Base-by-base conservation (phyloP, 208 protist genomes). In the Willaertia magna region DNA sequence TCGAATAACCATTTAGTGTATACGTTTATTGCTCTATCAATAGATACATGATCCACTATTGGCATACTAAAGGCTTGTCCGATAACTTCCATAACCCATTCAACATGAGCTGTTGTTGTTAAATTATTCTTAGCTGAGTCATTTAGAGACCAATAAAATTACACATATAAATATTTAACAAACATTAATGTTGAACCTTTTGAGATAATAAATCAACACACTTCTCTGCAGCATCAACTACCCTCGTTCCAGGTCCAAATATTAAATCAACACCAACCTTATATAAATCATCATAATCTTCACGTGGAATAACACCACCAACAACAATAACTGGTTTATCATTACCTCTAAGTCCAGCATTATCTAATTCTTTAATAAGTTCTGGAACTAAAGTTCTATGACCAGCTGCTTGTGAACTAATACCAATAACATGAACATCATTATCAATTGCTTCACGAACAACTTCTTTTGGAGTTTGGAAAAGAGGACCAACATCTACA, bases 361-460 rank as follows among this genome's bases (percentile, higher is more conserved):
- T 89, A 82, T 92, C 90, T 39, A 98, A 92, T 87, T 96, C 92
- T 46, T 92, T 78, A 42, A 97, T 92, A 47, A 98, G 93, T 79
- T 92, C 87, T 59, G 95, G 95, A 47, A 98, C 92, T 0, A 98
- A 90, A 6, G 95, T 97, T 76, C 92, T 93, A 88, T 97, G 94
- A 84, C 92, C 91, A 34, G 91, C 91, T 22, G 91, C 91, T 39
- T 92, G 90, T 7, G 91, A 92, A 82, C 86, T 92, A 16, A 96
- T 89, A 61, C 95, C 94, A n/a, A 97, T 92, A 18, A 93, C 90
- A 86, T 98, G 96, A 20, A 98, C 97, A 91, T 98, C 97, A 51
- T 93, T 92, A 86, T 98, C 96, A 39, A 98, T 88, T 2, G 96
- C 96, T 88, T 95, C 92, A n/a, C 84, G 76, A 2, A 90, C 92